A percentile compares a stretch with the other conserved stretches of the same genome.
These are phyloP conservation scores for Phytophthora constricta DNA, from an alignment of 352 stramenopile species.

Conservation along the genomic window DNA sequence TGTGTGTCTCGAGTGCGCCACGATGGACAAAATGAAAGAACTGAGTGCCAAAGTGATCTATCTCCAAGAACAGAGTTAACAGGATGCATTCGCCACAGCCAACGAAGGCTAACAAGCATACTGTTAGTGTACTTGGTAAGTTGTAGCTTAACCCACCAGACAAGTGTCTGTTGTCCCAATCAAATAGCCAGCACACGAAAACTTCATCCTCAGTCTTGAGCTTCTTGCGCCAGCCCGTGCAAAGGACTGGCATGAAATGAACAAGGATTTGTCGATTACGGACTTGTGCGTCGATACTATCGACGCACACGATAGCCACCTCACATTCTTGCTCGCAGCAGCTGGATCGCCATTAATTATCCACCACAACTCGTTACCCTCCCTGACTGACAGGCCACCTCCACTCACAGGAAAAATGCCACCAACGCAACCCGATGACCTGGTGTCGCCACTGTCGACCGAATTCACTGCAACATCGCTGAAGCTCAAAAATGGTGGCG, in stretches of 20 bases:
- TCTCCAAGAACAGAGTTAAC: constrained; percentile 11
- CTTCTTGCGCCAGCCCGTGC: not conserved
- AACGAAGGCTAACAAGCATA: too few species aligned
- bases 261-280: not conserved
- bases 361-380: not conserved
- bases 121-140: too few species aligned
- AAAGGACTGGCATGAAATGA: not conserved
- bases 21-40: constrained; percentile 23
- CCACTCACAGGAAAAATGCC: not conserved
- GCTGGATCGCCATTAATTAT: not conserved
- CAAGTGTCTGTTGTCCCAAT: too few species aligned
- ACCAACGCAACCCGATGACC: not conserved
- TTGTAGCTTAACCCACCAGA: too few species aligned
- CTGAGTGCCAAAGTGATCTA: constrained; percentile 11
- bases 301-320: too few species aligned
- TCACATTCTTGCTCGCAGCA: not conserved
- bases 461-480: not conserved
- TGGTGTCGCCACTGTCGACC: not conserved
- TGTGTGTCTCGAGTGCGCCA: constrained; percentile 24
- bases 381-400: not conserved
- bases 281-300: not conserved
- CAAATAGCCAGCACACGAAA: too few species aligned
- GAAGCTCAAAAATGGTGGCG: not conserved
- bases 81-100: too few species aligned
- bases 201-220: not conserved